phyloP scores from a whole-genome alignment of 257 asterid species.

The Hygrophila difformis region DNA sequence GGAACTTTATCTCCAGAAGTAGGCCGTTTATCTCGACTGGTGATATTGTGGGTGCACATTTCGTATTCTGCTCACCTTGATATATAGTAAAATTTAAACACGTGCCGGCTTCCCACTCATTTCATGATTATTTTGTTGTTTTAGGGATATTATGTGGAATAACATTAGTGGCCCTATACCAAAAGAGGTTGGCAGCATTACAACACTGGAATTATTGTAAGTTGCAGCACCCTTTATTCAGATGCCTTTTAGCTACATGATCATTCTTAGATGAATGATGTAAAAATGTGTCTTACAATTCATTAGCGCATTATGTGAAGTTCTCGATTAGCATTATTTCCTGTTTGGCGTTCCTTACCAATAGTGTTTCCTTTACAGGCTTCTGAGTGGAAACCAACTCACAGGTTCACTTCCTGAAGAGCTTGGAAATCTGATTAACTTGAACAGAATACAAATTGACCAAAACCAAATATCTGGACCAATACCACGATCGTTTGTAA shows the following conservation, averaged over 20 bases:
- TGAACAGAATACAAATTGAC: slow-evolving; percentile 83
- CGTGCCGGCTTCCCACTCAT: background rate
- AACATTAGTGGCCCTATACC: slow-evolving; percentile 67
- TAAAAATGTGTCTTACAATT: background rate
- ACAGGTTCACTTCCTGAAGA: slow-evolving; percentile 84
- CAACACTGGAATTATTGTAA: slow-evolving; percentile 57
- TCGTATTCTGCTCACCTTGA: too few species aligned
- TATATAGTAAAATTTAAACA: too few species aligned
- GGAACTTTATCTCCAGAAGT: slow-evolving; percentile 78
- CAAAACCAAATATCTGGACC: slow-evolving; percentile 76
- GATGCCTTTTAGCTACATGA: background rate
- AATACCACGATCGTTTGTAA: slow-evolving; percentile 62
- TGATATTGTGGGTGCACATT: slow-evolving; percentile 59
- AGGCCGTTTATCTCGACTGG: slow-evolving; percentile 54
- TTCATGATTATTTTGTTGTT: slow-evolving; percentile 12
- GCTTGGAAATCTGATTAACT: slow-evolving; percentile 64
- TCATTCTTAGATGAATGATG: background rate
- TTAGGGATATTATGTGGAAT: slow-evolving; percentile 94
- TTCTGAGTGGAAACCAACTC: slow-evolving; percentile 78
- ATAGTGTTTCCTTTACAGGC: slow-evolving; percentile 38
- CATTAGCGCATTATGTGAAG: too few species aligned
- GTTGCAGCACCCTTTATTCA: slow-evolving; percentile 28
- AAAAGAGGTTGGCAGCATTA: slow-evolving; percentile 72
- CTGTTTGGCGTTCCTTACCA: slow-evolving; percentile 12
- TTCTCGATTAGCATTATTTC: too few species aligned